Evolutionary conservation across 768 basidiomycete genomes (phyloP).

Genomic region (Candolleomyces eurysporus): DNA sequence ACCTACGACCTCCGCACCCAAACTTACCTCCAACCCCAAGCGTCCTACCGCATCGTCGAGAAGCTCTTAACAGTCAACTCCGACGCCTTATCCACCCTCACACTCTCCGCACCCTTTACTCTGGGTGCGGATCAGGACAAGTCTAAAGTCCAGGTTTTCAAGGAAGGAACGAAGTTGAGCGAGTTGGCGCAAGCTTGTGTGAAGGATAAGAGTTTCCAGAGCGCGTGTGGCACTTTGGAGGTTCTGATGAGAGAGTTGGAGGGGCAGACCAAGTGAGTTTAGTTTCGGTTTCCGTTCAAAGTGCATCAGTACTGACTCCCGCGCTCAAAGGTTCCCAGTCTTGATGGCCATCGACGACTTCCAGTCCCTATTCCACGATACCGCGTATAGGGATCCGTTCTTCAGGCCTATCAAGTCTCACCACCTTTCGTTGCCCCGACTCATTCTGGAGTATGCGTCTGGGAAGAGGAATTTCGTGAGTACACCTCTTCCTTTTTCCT

Average conservation of each 20-base stretch:
- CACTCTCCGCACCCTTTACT: slow-evolving; percentile 30
- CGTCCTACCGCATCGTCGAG: slow-evolving; percentile 61
- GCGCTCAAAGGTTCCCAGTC: slow-evolving; percentile 59
- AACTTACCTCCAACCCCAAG: slow-evolving; percentile 72
- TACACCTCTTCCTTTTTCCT: slow-evolving; percentile 9
- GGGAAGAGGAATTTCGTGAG: slow-evolving; percentile 68
- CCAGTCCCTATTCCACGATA: slow-evolving; percentile 72
- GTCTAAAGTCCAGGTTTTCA: slow-evolving; percentile 34
- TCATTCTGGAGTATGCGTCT: slow-evolving; percentile 77
- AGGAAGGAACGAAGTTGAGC: slow-evolving; percentile 50
- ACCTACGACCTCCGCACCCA: slow-evolving; percentile 72
- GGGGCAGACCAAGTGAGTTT: slow-evolving; percentile 58
- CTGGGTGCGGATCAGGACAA: slow-evolving; percentile 45
- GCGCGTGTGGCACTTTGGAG: slow-evolving; percentile 56
- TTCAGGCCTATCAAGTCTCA: slow-evolving; percentile 68
- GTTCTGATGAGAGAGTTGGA: slow-evolving; percentile 61
- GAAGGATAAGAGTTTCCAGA: slow-evolving; percentile 39
- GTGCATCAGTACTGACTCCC: neutral
- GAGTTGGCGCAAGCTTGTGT: slow-evolving; percentile 50
- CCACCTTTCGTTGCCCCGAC: slow-evolving; percentile 75
- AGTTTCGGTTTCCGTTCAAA: neutral
- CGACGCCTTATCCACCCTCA: slow-evolving; percentile 38
- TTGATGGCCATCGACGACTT: slow-evolving; percentile 86
- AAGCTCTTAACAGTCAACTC: slow-evolving; percentile 62
- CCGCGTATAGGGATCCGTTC: slow-evolving; percentile 71